phyloP scores from a whole-genome alignment of 164 flowering plant genomes.

The Santalum album region DNA sequence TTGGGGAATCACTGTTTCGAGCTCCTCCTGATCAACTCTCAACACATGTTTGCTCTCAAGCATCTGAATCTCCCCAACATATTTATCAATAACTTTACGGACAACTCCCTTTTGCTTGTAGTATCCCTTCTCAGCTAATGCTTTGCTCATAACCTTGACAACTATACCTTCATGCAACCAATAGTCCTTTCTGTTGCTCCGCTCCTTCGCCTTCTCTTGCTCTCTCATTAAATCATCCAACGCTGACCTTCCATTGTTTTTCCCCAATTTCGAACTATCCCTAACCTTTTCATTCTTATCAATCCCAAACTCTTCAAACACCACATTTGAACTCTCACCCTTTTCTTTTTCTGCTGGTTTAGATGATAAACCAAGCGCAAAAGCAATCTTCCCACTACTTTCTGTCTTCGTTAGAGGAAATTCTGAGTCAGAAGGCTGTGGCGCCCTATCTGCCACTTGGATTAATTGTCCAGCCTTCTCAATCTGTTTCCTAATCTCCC shows the following conservation, averaged over 20 bases:
- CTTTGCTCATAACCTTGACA: slow-evolving; percentile 86
- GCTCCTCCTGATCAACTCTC: slow-evolving; percentile 84
- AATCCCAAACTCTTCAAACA: slow-evolving; percentile 37
- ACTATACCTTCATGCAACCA: slow-evolving; percentile 80
- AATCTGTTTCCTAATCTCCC: slow-evolving; percentile 66
- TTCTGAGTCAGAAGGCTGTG: slow-evolving; percentile 13
- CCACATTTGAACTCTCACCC: slow-evolving; percentile 30
- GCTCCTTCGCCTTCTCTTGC: slow-evolving; percentile 72
- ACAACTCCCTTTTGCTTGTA: slow-evolving; percentile 82
- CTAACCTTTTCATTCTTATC: slow-evolving; percentile 16
- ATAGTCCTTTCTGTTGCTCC: slow-evolving; percentile 67
- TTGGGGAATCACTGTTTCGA: slow-evolving; percentile 88
- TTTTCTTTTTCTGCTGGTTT: slow-evolving; percentile 26
- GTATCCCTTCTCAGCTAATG: slow-evolving; percentile 65
- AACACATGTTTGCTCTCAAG: slow-evolving; percentile 66
- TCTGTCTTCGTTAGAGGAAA: slow-evolving; percentile 23
- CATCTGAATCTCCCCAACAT: slow-evolving; percentile 85
- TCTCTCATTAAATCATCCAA: slow-evolving; percentile 84
- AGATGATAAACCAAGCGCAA: slow-evolving; percentile 39
- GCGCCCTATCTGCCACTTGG: slow-evolving; percentile 10
- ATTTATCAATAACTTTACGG: slow-evolving; percentile 64
- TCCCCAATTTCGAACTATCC: slow-evolving; percentile 10
- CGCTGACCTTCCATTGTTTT: slow-evolving; percentile 27
- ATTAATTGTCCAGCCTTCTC: slow-evolving; percentile 56
- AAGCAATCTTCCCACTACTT: slow-evolving; percentile 40